Evolutionary conservation across 345 rosid species (phyloP).

Genomic region (Noccaea bulbosa): DNA sequence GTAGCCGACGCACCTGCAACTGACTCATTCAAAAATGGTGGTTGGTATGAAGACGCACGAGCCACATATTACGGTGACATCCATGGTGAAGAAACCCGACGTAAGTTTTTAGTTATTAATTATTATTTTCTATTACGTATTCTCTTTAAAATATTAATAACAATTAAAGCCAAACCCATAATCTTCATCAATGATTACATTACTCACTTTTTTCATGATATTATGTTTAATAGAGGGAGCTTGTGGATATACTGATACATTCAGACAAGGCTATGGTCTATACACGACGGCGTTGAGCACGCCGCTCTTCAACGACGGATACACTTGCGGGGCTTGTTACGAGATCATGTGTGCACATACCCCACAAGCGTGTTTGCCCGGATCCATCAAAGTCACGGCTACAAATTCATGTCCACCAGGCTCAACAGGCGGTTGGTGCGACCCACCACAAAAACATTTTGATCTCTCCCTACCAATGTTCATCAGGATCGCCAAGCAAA

Average conservation of each 20-base stretch:
- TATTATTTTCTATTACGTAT: too few species aligned
- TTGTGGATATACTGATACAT: conserved; percentile 57
- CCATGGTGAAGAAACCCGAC: conserved; percentile 21
- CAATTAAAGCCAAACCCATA: neutral
- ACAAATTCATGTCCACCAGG: conserved; percentile 66
- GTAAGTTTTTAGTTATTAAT: conserved; percentile 15
- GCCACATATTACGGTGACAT: conserved; percentile 44
- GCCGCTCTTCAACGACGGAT: conserved; percentile 41
- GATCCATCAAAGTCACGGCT: conserved; percentile 45
- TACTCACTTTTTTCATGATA: neutral
- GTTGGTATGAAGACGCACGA: neutral
- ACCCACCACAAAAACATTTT: conserved; percentile 59
- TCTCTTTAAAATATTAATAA: too few species aligned
- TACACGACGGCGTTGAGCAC: conserved; percentile 57
- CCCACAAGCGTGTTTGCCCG: conserved; percentile 37
- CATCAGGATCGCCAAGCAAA: conserved; percentile 43
- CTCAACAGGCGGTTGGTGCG: conserved; percentile 55
- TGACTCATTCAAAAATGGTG: neutral
- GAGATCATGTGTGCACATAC: conserved; percentile 15
- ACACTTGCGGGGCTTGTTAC: conserved; percentile 37
- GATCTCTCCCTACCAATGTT: conserved; percentile 58
- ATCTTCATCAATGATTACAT: neutral
- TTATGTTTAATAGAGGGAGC: conserved; percentile 50
- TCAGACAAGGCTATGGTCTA: conserved; percentile 56
- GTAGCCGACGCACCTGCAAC: too few species aligned